Evolutionary conservation across 768 basidiomycete genomes (phyloP), one percentile per base, ranked within the genome.

Genomic region (Asterophora parasitica): DNA sequence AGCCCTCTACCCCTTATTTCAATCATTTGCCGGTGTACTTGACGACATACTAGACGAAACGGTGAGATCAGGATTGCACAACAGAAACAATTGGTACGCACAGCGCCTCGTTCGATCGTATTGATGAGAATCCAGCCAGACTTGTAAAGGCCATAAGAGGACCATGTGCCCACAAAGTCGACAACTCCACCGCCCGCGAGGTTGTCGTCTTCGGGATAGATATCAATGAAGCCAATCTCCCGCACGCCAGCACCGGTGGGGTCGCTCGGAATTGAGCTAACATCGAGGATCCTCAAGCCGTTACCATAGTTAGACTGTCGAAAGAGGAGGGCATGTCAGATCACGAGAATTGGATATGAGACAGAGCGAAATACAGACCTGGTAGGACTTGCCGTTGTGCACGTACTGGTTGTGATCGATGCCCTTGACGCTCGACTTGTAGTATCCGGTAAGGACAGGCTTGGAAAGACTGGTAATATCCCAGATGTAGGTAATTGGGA

Each of bases 321-420:
- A 3, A 3, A 31, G 30, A 31, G 12, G 9, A 33, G 4, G 30
- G 16, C 10, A 8, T 1, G 16, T 35, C 16, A 36, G 27, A 2
- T 27, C 10, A 34, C 12, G 17, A 28, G 11, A 15, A 16, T 16
- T 9, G 12, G 37, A n/a, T 7, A 10, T 27, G 30, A 7, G 4
- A 7, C 23, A 33, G 16, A 40, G 23, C 23, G 6, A 23, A 9
- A 23, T 4, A 27, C 34, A n/a, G 15, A 30, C 44, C 44, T 64
- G 61, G 52, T 61, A 63, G 13, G 57, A 53, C 47, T 45, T 50
- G 34, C 60, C 58, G 39, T 63, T 58, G 49, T 56, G 47, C 39
- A 63, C 53, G 34, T 66, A 61, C 30, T 61, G 60, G 36, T 63
- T 61, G 41, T 63, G 63, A 51, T 64, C 63, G 45, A 64, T 63